Conservation (phyloP, 1,284 basidiomycete species). For the Rhodotorula sp. region DNA sequence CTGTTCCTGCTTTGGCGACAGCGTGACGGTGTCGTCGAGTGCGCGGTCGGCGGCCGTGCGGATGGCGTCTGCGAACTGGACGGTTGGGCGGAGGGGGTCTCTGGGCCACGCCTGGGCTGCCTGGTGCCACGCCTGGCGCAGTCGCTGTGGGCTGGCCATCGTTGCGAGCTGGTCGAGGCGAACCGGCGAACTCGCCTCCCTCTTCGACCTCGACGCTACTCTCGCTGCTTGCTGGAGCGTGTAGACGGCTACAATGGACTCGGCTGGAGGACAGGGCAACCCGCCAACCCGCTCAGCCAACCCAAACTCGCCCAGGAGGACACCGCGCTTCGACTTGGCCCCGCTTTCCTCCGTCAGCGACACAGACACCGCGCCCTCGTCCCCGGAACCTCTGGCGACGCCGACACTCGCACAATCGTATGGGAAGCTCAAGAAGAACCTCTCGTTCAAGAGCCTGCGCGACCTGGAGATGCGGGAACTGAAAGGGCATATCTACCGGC, state of each 20-base stretch:
- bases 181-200: not conserved
- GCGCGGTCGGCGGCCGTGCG: slow-evolving; percentile 24
- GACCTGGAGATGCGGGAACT: slow-evolving; percentile 54
- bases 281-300: not conserved
- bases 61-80: slow-evolving; percentile 30
- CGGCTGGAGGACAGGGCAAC: not conserved
- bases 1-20: not conserved
- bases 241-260: not conserved
- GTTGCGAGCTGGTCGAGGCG: not conserved
- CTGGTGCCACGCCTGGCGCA: slow-evolving; percentile 18
- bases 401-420: slow-evolving; percentile 39
- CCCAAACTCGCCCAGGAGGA: not conserved
- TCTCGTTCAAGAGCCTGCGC: slow-evolving; percentile 35
- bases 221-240: not conserved
- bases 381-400: slow-evolving; percentile 37
- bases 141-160: not conserved
- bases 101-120: slow-evolving; percentile 22
- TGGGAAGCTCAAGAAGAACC: slow-evolving; percentile 29
- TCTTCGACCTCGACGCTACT: not conserved
- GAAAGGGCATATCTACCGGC: slow-evolving; percentile 74
- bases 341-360: not conserved
- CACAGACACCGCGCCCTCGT: slow-evolving; percentile 6
- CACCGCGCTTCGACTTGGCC: not conserved
- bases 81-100: slow-evolving; percentile 26
- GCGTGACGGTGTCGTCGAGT: slow-evolving; percentile 4